Percentiles rank a stretch among this genome's conserved stretches.
Conservation (phyloP, 2,329 filamentous ascomycete genomes). For the Verticillium albo-atrum region DNA sequence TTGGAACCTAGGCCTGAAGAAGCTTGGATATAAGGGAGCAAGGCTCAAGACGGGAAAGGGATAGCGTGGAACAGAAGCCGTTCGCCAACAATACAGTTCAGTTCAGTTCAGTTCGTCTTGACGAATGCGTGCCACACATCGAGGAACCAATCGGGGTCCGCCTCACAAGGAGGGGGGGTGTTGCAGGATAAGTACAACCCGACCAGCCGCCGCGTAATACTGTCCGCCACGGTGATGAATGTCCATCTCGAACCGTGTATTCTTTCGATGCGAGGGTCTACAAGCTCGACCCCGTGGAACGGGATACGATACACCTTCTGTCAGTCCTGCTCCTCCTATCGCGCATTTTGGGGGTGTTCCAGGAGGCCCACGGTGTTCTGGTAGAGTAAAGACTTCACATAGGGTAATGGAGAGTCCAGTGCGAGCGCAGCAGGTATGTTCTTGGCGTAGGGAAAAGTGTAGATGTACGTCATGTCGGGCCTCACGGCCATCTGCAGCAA, state of each 20-base stretch:
- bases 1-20: too few species aligned
- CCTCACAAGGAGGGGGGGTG: slow-evolving; percentile 27
- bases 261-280: neutral
- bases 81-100: too few species aligned
- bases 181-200: slow-evolving; percentile 24
- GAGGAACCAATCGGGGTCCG: too few species aligned
- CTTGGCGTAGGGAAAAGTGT: neutral
- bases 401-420: neutral
- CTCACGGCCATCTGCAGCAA: neutral
- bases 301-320: neutral
- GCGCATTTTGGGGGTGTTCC: neutral
- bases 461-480: neutral
- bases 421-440: neutral
- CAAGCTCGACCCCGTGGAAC: neutral
- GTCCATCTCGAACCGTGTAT: slow-evolving; percentile 31
- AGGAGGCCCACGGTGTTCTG: neutral
- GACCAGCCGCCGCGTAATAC: slow-evolving; percentile 26
- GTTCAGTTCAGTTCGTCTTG: too few species aligned
- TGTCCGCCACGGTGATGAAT: slow-evolving; percentile 25
- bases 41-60: too few species aligned
- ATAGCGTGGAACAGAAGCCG: too few species aligned
- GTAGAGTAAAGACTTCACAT: neutral
- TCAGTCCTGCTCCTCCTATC: neutral
- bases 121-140: too few species aligned
- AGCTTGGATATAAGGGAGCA: too few species aligned